A percentile compares a stretch with the other conserved stretches of the same genome.
These are phyloP conservation scores for Polygonum aviculare DNA, from an alignment of 148 eudicot species.

Conservation along the genomic window DNA sequence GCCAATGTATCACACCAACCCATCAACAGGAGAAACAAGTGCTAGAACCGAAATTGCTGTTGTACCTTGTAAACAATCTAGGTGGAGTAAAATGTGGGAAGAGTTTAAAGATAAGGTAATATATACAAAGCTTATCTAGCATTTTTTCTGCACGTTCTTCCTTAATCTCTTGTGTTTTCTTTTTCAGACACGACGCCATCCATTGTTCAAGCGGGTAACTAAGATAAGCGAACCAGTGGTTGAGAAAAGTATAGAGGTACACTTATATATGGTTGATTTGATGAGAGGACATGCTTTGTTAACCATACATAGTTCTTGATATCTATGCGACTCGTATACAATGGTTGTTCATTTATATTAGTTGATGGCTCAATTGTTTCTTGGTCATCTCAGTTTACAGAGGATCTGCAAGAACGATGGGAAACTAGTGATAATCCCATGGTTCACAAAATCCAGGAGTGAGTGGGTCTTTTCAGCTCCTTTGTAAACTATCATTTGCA, in stretches of 20 bases:
- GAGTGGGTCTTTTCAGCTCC: constrained; percentile 18
- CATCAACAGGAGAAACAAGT: constrained; percentile 52
- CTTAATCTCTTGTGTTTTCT: constrained; percentile 11
- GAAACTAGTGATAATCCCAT: constrained; percentile 92
- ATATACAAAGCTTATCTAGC: too few relatives aligned
- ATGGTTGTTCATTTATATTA: too few relatives aligned
- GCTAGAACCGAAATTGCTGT: constrained; percentile 66
- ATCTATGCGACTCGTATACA: too few relatives aligned
- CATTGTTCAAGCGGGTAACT: constrained; percentile 61
- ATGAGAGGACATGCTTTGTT: too few relatives aligned
- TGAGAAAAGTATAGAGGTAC: constrained; percentile 82
- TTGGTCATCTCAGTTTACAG: constrained; percentile 47
- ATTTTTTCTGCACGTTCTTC: background rate
- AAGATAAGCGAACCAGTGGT: constrained; percentile 79
- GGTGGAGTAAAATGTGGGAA: constrained; percentile 79
- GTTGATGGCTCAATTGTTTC: background rate
- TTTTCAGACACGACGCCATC: constrained; percentile 62
- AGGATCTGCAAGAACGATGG: constrained; percentile 83
- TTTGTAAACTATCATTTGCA: too few relatives aligned
- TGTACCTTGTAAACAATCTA: constrained; percentile 63
- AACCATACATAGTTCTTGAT: too few relatives aligned
- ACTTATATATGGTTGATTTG: background rate
- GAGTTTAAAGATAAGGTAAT: constrained; percentile 60
- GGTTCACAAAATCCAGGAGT: constrained; percentile 90
- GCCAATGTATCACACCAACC: constrained; percentile 38